Evolutionary conservation across 2,329 filamentous ascomycete species (phyloP).

Genomic region (Kalaharituber pfeilii): DNA sequence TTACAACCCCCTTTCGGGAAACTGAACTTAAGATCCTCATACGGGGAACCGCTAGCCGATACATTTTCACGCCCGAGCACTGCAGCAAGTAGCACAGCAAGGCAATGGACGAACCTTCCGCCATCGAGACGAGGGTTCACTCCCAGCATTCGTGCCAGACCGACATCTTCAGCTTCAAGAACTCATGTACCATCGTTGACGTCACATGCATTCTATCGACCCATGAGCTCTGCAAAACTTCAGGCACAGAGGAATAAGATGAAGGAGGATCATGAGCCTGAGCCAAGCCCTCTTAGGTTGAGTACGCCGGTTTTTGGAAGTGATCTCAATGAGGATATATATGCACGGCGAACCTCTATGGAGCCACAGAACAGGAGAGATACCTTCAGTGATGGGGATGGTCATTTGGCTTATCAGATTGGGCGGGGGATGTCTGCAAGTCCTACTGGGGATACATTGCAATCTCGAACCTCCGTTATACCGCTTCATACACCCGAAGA

Average conservation of each 20-base stretch:
- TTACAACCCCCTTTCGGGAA: slow-evolving; percentile 17
- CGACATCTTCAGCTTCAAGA: slow-evolving; percentile 51
- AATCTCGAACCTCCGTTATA: slow-evolving; percentile 22
- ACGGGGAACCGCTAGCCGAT: slow-evolving; percentile 21
- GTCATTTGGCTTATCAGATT: slow-evolving; percentile 15
- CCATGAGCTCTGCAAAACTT: slow-evolving; percentile 89
- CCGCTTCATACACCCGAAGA: slow-evolving; percentile 11
- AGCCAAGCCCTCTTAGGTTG: slow-evolving; percentile 19
- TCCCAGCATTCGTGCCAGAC: slow-evolving; percentile 34
- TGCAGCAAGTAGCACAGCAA: slow-evolving; percentile 17
- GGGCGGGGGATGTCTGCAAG: not conserved
- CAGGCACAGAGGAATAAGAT: slow-evolving; percentile 63
- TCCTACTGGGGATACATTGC: slow-evolving; percentile 24
- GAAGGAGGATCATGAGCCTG: slow-evolving; percentile 29
- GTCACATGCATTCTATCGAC: slow-evolving; percentile 81
- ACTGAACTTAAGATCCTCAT: slow-evolving; percentile 21
- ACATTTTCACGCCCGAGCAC: slow-evolving; percentile 22
- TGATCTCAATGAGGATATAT: slow-evolving; percentile 2
- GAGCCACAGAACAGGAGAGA: slow-evolving; percentile 42
- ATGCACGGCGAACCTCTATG: slow-evolving; percentile 30
- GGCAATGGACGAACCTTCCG: slow-evolving; percentile 20
- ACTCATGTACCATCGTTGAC: slow-evolving; percentile 82
- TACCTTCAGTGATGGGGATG: slow-evolving; percentile 37
- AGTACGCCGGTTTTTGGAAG: slow-evolving; percentile 25
- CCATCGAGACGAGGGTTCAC: slow-evolving; percentile 20